Conservation (phyloP, 441 rosid genomes). For the Geranium incanum region DNA sequence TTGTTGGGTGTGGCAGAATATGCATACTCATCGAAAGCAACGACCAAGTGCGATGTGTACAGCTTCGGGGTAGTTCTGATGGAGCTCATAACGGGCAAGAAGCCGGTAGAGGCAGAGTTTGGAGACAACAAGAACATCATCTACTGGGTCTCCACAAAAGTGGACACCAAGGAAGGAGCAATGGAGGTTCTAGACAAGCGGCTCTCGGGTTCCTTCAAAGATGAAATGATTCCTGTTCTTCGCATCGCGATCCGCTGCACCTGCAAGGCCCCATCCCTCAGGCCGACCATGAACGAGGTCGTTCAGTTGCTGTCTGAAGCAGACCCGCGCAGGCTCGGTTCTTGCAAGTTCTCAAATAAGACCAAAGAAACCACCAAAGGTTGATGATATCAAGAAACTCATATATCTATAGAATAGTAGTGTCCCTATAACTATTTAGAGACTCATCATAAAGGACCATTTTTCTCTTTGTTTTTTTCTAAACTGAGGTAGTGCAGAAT, state of each 20-base stretch:
- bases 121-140: slow-evolving; percentile 84
- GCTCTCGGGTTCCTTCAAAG: slow-evolving; percentile 53
- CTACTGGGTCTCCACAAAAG: slow-evolving; percentile 64
- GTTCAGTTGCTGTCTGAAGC: slow-evolving; percentile 68
- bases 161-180: slow-evolving; percentile 65
- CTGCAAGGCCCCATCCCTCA: slow-evolving; percentile 43
- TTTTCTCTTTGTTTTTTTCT: neutral
- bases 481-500: too few species aligned
- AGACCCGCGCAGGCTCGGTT: slow-evolving; percentile 47
- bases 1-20: slow-evolving; percentile 47
- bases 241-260: slow-evolving; percentile 76
- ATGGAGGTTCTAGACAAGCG: slow-evolving; percentile 66
- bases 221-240: slow-evolving; percentile 67
- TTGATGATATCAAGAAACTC: slow-evolving; percentile 38
- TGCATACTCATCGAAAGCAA: slow-evolving; percentile 78
- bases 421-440: slow-evolving; percentile 20
- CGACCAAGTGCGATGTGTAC: slow-evolving; percentile 85
- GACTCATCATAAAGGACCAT: slow-evolving; percentile 24
- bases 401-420: slow-evolving; percentile 23
- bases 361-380: slow-evolving; percentile 42
- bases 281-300: slow-evolving; percentile 87
- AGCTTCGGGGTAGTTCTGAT: slow-evolving; percentile 84
- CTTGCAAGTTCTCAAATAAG: slow-evolving; percentile 42
- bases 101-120: slow-evolving; percentile 63
- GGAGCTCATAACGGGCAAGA: slow-evolving; percentile 85